Conservation (phyloP, 129 eudicot genomes). For the Helianthus annuus region HanXRQr2.0-SUNRISE NC_035439.2:122571901-122572400, state of each 20-base stretch:
- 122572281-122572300: slow-evolving; percentile 16
- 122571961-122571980: slow-evolving; percentile 22
- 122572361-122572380: too few species aligned
- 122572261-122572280: not conserved
- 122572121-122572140: slow-evolving; percentile 41
- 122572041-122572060: slow-evolving; percentile 8
- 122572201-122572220: slow-evolving; percentile 61
- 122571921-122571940: slow-evolving; percentile 34
- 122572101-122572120: slow-evolving; percentile 43
- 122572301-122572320: slow-evolving; percentile 19
- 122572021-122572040: not conserved
- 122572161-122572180: slow-evolving; percentile 59
- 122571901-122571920: slow-evolving; percentile 43
- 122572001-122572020: slow-evolving; percentile 34
- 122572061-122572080: not conserved
- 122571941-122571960: slow-evolving; percentile 29
- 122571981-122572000: slow-evolving; percentile 32
- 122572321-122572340: too few species aligned
- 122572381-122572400: too few species aligned
- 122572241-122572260: not conserved
- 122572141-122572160: slow-evolving; percentile 60
- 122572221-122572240: slow-evolving; percentile 1
- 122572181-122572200: slow-evolving; percentile 36
- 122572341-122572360: too few species aligned
- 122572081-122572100: slow-evolving; percentile 35